Percentiles rank a stretch among this genome's conserved stretches.
Evolutionary conservation across 2,329 filamentous ascomycete species (phyloP).

Genomic region (Acephala macrosclerotiorum): DNA sequence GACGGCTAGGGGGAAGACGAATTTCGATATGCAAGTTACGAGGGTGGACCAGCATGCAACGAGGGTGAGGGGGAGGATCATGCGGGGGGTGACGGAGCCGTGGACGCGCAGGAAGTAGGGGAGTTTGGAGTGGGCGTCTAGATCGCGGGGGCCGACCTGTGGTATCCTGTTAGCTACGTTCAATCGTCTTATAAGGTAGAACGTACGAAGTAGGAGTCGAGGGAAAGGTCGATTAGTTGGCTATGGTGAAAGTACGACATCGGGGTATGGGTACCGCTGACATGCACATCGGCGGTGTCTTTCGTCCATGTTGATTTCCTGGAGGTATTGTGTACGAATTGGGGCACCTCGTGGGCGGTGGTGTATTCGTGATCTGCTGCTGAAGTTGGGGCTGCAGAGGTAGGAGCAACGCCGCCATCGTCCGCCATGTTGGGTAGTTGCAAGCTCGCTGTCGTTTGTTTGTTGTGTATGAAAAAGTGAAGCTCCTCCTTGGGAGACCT

Average conservation of each 20-base stretch:
- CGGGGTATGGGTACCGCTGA: conserved; percentile 31
- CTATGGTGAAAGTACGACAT: conserved; percentile 20
- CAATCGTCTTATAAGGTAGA: neutral
- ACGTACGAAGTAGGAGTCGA: conserved; percentile 42
- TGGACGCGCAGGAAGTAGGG: conserved; percentile 79
- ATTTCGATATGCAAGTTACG: conserved; percentile 62
- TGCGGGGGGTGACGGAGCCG: conserved; percentile 76
- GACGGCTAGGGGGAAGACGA: conserved; percentile 55
- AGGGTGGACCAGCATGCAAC: conserved; percentile 70
- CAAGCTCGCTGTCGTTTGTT: neutral
- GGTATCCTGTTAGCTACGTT: neutral
- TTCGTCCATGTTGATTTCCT: conserved; percentile 32
- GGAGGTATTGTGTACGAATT: conserved; percentile 2
- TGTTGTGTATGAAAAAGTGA: conserved; percentile 10
- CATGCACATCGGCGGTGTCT: conserved; percentile 17
- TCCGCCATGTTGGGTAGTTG: conserved; percentile 29
- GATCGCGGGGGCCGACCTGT: conserved; percentile 68
- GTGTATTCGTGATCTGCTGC: conserved; percentile 16
- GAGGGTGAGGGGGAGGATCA: conserved; percentile 72
- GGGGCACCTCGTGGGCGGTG: conserved; percentile 18
- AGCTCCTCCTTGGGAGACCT: neutral
- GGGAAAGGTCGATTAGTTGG: conserved; percentile 9
- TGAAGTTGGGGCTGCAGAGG: conserved; percentile 8
- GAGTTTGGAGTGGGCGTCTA: conserved; percentile 78
- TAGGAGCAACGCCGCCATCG: conserved; percentile 15